Conservation (phyloP, 2,329 filamentous ascomycete species). For the Fusarium phyllophilum region DNA sequence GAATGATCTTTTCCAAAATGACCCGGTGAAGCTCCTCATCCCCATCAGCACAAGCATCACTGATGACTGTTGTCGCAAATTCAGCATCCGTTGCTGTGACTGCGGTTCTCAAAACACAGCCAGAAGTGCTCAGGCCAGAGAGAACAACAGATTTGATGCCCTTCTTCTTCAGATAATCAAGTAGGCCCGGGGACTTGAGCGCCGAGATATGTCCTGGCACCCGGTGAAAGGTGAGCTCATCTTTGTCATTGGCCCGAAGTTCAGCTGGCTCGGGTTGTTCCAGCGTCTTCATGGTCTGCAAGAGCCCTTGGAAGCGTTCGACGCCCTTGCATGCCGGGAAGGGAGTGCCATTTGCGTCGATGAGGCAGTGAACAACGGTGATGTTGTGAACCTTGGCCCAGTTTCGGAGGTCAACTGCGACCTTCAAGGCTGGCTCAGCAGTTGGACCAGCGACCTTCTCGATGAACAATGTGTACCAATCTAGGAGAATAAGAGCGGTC, state of each 20-base stretch:
- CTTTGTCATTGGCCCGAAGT: background rate
- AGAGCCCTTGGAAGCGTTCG: background rate
- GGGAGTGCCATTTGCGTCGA: background rate
- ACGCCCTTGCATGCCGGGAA: background rate
- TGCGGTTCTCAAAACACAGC: background rate
- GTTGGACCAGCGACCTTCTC: background rate
- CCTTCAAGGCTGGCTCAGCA: background rate
- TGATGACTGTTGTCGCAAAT: background rate
- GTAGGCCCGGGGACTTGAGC: background rate
- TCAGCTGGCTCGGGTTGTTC: background rate
- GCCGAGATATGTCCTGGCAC: background rate
- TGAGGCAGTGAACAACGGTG: constrained; percentile 1
- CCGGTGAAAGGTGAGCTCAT: background rate
- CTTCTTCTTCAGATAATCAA: background rate
- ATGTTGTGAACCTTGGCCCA: constrained; percentile 6
- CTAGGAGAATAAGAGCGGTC: background rate
- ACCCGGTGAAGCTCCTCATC: background rate
- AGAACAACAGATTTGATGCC: background rate
- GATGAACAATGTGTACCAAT: constrained; percentile 3
- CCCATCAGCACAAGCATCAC: background rate
- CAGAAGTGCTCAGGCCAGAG: background rate
- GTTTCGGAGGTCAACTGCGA: background rate
- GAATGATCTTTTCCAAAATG: background rate
- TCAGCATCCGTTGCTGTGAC: constrained; percentile 1
- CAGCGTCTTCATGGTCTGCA: background rate